These are phyloP conservation scores for Chlamydomonas sp. DNA, from an alignment of 139 green algal genomes.

Conservation along the genomic window DNA sequence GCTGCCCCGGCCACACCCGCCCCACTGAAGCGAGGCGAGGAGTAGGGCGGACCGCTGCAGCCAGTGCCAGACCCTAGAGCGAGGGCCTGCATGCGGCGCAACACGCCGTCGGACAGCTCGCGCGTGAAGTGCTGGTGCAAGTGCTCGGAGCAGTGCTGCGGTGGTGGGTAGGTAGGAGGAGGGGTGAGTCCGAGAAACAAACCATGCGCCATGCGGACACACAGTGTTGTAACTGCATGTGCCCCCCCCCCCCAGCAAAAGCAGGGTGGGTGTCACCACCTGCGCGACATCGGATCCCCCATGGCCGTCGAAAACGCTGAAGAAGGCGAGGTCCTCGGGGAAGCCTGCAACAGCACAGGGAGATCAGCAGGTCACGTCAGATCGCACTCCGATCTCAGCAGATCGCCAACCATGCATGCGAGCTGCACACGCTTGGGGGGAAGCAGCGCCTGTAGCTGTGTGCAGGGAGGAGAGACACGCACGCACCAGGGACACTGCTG, in stretches of 20 bases:
- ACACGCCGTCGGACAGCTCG: not conserved
- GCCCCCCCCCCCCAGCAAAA: too few relatives aligned
- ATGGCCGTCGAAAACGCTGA: slow-evolving; percentile 12
- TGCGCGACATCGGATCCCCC: slow-evolving; percentile 8
- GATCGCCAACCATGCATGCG: not conserved
- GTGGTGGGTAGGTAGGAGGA: not conserved
- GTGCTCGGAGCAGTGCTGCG: slow-evolving; percentile 12
- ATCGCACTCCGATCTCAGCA: too few relatives aligned
- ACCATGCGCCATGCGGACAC: too few relatives aligned
- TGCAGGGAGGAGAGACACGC: too few relatives aligned
- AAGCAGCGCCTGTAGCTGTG: not conserved
- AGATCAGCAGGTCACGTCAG: too few relatives aligned
- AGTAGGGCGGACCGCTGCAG: not conserved
- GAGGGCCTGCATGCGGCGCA: not conserved
- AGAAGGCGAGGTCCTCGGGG: slow-evolving; percentile 14
- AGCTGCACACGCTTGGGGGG: not conserved
- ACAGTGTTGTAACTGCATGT: too few relatives aligned
- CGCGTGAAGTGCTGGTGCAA: slow-evolving; percentile 8
- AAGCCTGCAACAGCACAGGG: not conserved
- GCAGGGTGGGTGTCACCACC: too few relatives aligned
- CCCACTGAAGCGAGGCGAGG: not conserved
- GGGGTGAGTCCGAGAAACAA: too few relatives aligned
- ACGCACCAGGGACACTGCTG: too few relatives aligned
- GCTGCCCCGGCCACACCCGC: not conserved
- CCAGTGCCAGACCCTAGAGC: not conserved